These are phyloP conservation scores for Colletotrichum godetiae DNA, from an alignment of 2,329 filamentous ascomycete genomes.

Conservation along the genomic window DNA sequence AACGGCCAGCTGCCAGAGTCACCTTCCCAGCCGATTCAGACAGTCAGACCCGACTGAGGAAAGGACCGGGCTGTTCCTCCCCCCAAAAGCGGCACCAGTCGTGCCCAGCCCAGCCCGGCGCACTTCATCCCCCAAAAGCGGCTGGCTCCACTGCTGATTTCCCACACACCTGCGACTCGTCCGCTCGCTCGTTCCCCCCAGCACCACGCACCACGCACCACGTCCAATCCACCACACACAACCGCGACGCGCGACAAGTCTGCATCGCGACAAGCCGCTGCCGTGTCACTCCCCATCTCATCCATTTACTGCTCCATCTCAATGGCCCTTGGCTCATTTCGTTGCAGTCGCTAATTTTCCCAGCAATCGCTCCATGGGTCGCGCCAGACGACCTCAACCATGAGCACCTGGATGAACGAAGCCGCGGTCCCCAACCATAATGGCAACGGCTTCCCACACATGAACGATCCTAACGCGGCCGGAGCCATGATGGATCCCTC, in stretches of 20 bases:
- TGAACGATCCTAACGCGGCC: slow-evolving; percentile 69
- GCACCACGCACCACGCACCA: slow-evolving; percentile 35
- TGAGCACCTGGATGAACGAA: slow-evolving; percentile 81
- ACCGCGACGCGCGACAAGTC: slow-evolving; percentile 39
- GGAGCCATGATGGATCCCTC: slow-evolving; percentile 74
- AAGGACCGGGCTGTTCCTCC: neutral
- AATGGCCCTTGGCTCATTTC: slow-evolving; percentile 53
- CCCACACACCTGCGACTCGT: slow-evolving; percentile 27
- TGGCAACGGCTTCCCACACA: slow-evolving; percentile 75
- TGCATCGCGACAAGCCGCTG: slow-evolving; percentile 38
- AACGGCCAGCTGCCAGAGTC: slow-evolving; percentile 1
- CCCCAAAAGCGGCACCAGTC: slow-evolving; percentile 1
- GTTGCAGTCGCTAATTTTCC: slow-evolving; percentile 58
- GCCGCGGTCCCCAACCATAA: slow-evolving; percentile 75
- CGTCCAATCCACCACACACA: slow-evolving; percentile 41
- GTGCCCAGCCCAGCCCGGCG: slow-evolving; percentile 1
- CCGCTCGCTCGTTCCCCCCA: slow-evolving; percentile 24
- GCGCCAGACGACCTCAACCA: slow-evolving; percentile 63
- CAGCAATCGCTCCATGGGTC: slow-evolving; percentile 59
- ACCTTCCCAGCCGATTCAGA: neutral
- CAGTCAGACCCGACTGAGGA: neutral
- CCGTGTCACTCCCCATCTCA: slow-evolving; percentile 55
- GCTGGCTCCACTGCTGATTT: slow-evolving; percentile 34
- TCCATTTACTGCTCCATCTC: slow-evolving; percentile 47
- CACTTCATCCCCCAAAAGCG: slow-evolving; percentile 18